Evolutionary conservation across 2,329 filamentous ascomycete species (phyloP), one percentile per base, ranked within the genome.

Genomic region (Tothia fuscella): DNA sequence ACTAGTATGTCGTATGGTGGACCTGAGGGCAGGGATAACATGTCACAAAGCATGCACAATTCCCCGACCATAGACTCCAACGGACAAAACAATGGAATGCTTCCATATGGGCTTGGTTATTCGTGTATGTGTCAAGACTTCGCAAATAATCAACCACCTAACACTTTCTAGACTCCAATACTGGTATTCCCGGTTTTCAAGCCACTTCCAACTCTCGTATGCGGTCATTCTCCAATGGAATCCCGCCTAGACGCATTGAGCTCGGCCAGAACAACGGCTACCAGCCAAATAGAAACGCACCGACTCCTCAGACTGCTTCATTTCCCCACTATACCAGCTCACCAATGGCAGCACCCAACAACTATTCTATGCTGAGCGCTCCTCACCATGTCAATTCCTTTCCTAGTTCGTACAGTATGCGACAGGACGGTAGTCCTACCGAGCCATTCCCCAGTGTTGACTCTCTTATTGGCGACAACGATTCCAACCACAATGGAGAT

Each of bases 1-100:
- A 60, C 63, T 6, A 68, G 63, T 53, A 63, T 67, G 54, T 66
- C 63, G 25, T 68, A 68, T 20, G 54, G 51, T 10, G 47, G 47
- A 39, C 56, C 58, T 20, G 47, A 46, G 32, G 24, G 29, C 34
- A 49, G 28, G 10, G 22, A 37, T 17, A n/a, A n/a, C n/a, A n/a
- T n/a, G n/a, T 55, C n/a, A 52, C 51, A 28, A 49, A 50, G 29
- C 51, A 51, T 1, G 38, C 50, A 32, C 55, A 55, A 41, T 48
- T 53, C 2, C 44, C 42, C n/a, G n/a, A n/a, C n/a, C n/a, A 26
- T 49, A 38, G 42, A 54, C 55, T 32, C 41, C 50, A 6, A 61
- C 43, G 58, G 59, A 14, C 51, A 33, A 14, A n/a, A n/a, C n/a
- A 33, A 42, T 28, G 39, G 33, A 2, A 38, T 35, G 38, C 7